Base-by-base conservation (phyloP, 176 grass and related monocot species). In the Calamus simplicifolius region DNA sequence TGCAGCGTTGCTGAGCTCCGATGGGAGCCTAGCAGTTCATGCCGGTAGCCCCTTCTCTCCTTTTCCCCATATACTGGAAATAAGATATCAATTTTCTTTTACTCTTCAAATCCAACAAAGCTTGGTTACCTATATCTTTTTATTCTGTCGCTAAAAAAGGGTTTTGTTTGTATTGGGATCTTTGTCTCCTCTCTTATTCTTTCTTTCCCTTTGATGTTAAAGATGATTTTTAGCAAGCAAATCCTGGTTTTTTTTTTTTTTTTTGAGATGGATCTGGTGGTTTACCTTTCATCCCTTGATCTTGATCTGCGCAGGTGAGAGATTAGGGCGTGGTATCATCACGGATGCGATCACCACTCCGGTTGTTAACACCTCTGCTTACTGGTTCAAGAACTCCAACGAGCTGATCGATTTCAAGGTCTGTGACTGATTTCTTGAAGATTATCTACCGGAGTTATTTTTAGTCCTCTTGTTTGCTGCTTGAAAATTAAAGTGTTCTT, bases 391-490 rank as follows among this genome's bases (percentile, higher is more conserved):
- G 50, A 98, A 88, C 75, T 85, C 93, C 23, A 69, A 98, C 62
- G 93, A 98, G 77, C 70, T 98, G 57, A 89, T 98, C 16, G 93
- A 98, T 67, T 98, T 98, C 70, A 98, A 98, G 93, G 93, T 89
- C 71, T 31, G 1, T 26, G 38, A 12, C n/a, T 51, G 17, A 38
- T 38, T 38, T 38, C 31, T 38, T 38, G 31, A 6, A 10, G 31
- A 38, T 38, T 38, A 38, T 6, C 31, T 12, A 38, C 10, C 7
- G 7, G 10, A 38, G 10, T 38, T 8, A 38, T 38, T 38, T 2
- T 38, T 5, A 8, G 10, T 38, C 31, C 10, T 38, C 10, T 38
- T 6, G 31, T 1, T 38, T 38, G 10, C 31, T 38, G 10, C 31
- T 38, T 38, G 31, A 38, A 38, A 38, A 38, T 5, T 38, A 38